phyloP scores from a whole-genome alignment of 1,284 basidiomycete genomes.

The Ustilago tritici region DNA sequence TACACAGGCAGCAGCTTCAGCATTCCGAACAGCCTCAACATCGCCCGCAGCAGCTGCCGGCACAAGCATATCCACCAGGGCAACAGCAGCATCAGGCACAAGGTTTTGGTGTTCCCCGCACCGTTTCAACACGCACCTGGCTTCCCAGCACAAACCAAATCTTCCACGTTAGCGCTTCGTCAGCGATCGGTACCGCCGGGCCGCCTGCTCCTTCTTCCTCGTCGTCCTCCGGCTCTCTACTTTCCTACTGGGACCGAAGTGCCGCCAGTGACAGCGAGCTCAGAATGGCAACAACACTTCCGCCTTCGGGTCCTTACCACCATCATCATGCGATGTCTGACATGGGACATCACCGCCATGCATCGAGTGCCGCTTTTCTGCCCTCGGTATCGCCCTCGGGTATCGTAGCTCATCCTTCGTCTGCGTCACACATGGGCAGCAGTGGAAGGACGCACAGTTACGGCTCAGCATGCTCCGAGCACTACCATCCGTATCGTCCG shows the following conservation, averaged over 20 bases:
- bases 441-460: conserved; percentile 15
- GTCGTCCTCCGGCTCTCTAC: conserved; percentile 30
- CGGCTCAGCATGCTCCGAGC: conserved; percentile 8
- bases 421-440: conserved; percentile 13
- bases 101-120: conserved; percentile 26
- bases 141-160: conserved; percentile 14
- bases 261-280: conserved; percentile 28
- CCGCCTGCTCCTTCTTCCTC: conserved; percentile 19
- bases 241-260: conserved; percentile 37
- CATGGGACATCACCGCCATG: conserved; percentile 26
- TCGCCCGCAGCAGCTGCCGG: neutral
- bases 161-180: conserved; percentile 9
- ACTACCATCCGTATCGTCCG: conserved; percentile 27
- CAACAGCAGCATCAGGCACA: conserved; percentile 15
- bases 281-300: conserved; percentile 24
- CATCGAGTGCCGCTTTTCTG: conserved; percentile 26
- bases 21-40: conserved; percentile 2
- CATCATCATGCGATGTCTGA: conserved; percentile 21
- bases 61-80: neutral
- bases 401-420: conserved; percentile 1
- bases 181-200: conserved; percentile 1
- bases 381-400: conserved; percentile 21
- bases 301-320: conserved; percentile 13
- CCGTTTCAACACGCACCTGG: conserved; percentile 25
- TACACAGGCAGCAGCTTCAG: conserved; percentile 10